phyloP scores from a whole-genome alignment of 2,329 filamentous ascomycete species.

The Ascocoryne sarcoides region DNA sequence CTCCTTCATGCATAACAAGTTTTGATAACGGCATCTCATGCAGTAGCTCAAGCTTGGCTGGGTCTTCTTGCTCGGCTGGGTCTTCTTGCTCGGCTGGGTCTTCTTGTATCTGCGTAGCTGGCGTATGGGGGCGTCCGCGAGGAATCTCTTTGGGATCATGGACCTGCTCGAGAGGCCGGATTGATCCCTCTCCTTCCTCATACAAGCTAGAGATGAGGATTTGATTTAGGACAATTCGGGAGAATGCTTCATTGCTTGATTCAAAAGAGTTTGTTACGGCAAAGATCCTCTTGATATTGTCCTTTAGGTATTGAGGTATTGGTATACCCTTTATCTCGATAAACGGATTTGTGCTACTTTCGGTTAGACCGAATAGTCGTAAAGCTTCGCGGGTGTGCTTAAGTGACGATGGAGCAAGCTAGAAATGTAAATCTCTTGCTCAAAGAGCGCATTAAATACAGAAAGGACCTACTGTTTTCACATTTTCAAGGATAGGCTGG shows the following conservation, averaged over 20 bases:
- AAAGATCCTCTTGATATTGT: background rate
- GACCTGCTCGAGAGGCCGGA: conserved; percentile 1
- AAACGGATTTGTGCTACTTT: background rate
- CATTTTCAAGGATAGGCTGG: background rate
- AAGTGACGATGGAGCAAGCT: conserved; percentile 3
- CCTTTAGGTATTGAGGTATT: conserved; percentile 4
- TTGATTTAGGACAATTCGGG: conserved; percentile 2
- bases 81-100: conserved; percentile 2
- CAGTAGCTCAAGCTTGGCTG: conserved; percentile 1
- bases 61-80: conserved; percentile 1
- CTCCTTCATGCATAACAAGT: conserved; percentile 1
- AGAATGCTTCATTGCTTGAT: conserved; percentile 1
- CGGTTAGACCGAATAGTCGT: conserved; percentile 1
- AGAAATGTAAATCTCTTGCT: background rate
- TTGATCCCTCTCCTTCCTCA: conserved; percentile 1
- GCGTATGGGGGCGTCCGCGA: background rate
- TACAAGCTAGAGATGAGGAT: conserved; percentile 2
- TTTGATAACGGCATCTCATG: background rate
- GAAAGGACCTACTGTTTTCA: background rate
- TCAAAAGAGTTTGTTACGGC: conserved; percentile 1
- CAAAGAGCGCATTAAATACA: background rate
- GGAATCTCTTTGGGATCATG: background rate
- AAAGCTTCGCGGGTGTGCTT: background rate
- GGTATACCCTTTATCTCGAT: conserved; percentile 1
- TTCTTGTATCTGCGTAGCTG: background rate